Evolutionary conservation across 2,329 filamentous ascomycete species (phyloP), one percentile per base, ranked within the genome.

Genomic region (Chaetomium globosum): DNA sequence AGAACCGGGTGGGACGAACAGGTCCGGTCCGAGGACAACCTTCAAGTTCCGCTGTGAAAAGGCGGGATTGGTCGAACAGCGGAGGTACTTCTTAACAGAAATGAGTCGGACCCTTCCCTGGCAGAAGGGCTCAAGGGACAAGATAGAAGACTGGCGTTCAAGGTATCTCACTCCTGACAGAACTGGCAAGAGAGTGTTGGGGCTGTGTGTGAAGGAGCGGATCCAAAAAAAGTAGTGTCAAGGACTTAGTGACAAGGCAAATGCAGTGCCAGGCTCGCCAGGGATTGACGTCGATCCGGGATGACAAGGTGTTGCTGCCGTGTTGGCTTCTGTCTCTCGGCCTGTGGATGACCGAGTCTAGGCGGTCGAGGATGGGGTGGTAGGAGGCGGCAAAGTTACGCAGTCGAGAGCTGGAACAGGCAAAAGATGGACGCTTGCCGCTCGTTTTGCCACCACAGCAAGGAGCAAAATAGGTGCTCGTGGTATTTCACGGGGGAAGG

Each of bases 401-500:
- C 43, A 39, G 49, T 23, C 7, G 28, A 31, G 23, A 39, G 21
- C 56, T 60, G 43, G 51, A 61, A 61, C 52, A 31, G 63, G 57
- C n/a, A 65, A 64, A 61, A 57, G 63, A 65, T 61, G 52, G 31
- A 26, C 63, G 31, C 28, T 21, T 10, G 7, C 21, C 16, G 23
- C 31, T 31, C 30, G 52, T 46, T 65, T 65, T 53, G 63, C 57
- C 63, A 63, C 61, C 54, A 28, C n/a, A 36, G n/a, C 30, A 49
- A 8, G 36, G 39, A 33, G 12, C 1, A 28, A 23, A 31, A 36
- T 39, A 39, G 16, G 16, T 43, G 5, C 39, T 43, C 39, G 16
- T 43, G 16, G 39, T 39, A 39, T 39, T 39, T 39, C 36, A 39
- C 5, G 36, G 36, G 36, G 31, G 31, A 31, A 31, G 31, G 3